Conservation (phyloP, 768 basidiomycete species). For the Suillus lakei region DNA sequence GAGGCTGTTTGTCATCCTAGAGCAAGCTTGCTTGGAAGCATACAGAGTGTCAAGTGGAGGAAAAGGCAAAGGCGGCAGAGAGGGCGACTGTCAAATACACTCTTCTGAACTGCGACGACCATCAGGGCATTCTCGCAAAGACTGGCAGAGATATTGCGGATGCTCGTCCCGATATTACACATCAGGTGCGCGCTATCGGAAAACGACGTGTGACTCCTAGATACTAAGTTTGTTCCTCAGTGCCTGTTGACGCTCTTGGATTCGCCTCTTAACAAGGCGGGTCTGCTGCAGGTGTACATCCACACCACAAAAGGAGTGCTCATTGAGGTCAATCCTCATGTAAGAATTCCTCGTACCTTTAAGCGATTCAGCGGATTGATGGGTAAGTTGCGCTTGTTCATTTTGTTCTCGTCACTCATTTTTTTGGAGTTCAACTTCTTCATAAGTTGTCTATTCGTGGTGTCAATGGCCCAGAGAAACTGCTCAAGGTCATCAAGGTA, state of each 20-base stretch:
- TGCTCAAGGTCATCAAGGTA: constrained; percentile 96
- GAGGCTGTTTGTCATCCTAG: constrained; percentile 86
- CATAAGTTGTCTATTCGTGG: constrained; percentile 96
- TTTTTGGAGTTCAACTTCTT: constrained; percentile 83
- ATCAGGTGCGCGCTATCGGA: constrained; percentile 70
- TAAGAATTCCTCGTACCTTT: constrained; percentile 97
- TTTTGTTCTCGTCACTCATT: constrained; percentile 10
- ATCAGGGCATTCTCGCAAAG: constrained; percentile 97
- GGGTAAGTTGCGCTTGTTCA: constrained; percentile 58
- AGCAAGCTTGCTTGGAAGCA: constrained; percentile 95
- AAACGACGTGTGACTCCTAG: neutral
- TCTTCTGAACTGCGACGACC: constrained; percentile 96
- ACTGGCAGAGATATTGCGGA: constrained; percentile 98
- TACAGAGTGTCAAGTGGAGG: constrained; percentile 78
- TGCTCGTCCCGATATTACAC: constrained; percentile 98
- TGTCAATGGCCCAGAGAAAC: constrained; percentile 95
- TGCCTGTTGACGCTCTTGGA: constrained; percentile 95
- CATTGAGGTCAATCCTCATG: constrained; percentile 98
- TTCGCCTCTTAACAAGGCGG: constrained; percentile 97
- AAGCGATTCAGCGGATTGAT: constrained; percentile 98
- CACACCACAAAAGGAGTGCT: constrained; percentile 96
- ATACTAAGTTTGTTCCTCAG: constrained; percentile 46
- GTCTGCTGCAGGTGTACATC: constrained; percentile 95
- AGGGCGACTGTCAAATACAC: constrained; percentile 93
- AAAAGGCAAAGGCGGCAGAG: constrained; percentile 56